These are phyloP conservation scores for Leccinum griseonigrum DNA, from an alignment of 1,284 basidiomycete species.

Conservation along the genomic window DNA sequence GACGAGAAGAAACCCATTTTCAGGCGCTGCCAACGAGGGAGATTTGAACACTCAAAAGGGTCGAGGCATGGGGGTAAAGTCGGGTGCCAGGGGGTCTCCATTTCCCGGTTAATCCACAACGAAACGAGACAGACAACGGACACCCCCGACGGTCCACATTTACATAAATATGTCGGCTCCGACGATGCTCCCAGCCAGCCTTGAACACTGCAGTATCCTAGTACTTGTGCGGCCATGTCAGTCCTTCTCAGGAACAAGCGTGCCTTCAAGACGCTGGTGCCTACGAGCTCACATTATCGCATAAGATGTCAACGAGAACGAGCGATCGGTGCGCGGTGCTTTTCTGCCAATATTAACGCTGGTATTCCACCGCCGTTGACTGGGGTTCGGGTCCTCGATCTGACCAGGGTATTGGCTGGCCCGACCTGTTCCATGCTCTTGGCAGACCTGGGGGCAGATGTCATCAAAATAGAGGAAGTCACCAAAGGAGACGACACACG, in stretches of 20 bases:
- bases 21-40: neutral
- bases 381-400: slow-evolving; percentile 80
- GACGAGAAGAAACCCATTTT: slow-evolving; percentile 60
- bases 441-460: slow-evolving; percentile 86
- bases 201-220: neutral
- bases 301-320: slow-evolving; percentile 4
- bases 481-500: slow-evolving; percentile 89
- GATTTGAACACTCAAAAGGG: slow-evolving; percentile 1
- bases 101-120: slow-evolving; percentile 6
- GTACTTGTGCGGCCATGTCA: neutral
- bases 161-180: slow-evolving; percentile 17
- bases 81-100: slow-evolving; percentile 25
- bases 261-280: neutral
- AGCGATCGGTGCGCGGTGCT: slow-evolving; percentile 7
- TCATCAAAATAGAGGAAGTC: slow-evolving; percentile 87
- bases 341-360: slow-evolving; percentile 14
- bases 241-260: slow-evolving; percentile 1
- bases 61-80: slow-evolving; percentile 17
- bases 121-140: slow-evolving; percentile 17
- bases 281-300: neutral
- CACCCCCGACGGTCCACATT: slow-evolving; percentile 20
- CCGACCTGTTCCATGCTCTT: slow-evolving; percentile 90
- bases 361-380: slow-evolving; percentile 77
- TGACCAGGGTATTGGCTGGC: slow-evolving; percentile 87
- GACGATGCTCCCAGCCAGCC: neutral